Percentiles rank a stretch among this genome's conserved stretches.
phyloP scores from a whole-genome alignment of 331 rosid genomes.

The Saraca asoca region DNA sequence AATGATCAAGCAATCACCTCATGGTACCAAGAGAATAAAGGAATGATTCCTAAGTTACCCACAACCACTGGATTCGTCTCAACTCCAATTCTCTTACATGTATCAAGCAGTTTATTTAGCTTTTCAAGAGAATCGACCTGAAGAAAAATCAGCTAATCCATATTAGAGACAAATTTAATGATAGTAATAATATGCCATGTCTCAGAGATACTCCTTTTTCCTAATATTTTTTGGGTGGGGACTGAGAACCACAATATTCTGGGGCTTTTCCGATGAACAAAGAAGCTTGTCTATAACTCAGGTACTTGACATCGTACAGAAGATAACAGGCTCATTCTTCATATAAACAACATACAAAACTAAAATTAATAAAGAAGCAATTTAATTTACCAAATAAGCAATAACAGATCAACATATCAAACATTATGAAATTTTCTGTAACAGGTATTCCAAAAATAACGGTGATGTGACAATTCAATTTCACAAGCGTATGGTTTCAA shows the following conservation, averaged over 20 bases:
- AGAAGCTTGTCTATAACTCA: too few relatives aligned
- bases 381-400: too few relatives aligned
- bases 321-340: too few relatives aligned
- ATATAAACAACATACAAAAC: too few relatives aligned
- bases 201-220: too few relatives aligned
- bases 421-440: too few relatives aligned
- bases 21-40: slow-evolving; percentile 87
- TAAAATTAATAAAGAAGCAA: too few relatives aligned
- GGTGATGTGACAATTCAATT: not conserved
- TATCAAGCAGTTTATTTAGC: slow-evolving; percentile 61
- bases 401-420: too few relatives aligned
- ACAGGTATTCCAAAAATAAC: not conserved
- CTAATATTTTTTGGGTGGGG: too few relatives aligned
- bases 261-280: too few relatives aligned
- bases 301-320: too few relatives aligned
- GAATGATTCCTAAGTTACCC: slow-evolving; percentile 75
- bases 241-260: too few relatives aligned
- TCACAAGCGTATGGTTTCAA: not conserved
- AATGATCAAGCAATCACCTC: slow-evolving; percentile 53
- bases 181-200: not conserved
- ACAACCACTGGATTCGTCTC: slow-evolving; percentile 59
- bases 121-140: slow-evolving; percentile 75
- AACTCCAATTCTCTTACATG: slow-evolving; percentile 64
- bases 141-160: slow-evolving; percentile 23
- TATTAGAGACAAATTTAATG: slow-evolving; percentile 13